Conservation (phyloP, 2,329 filamentous ascomycete species). For the Blastomyces emzantsi region DNA sequence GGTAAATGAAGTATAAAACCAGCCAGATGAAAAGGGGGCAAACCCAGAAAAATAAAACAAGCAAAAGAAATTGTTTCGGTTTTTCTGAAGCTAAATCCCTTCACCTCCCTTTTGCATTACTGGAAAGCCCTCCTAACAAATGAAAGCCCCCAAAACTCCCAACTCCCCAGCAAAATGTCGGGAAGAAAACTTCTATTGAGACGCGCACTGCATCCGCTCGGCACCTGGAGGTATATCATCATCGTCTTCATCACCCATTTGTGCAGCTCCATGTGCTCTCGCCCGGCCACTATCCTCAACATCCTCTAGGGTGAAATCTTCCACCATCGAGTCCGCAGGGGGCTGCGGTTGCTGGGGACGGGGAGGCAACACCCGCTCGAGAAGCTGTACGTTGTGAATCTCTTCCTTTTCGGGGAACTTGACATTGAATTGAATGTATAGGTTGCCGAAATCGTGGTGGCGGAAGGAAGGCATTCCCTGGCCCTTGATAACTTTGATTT, state of each 20-base stretch:
- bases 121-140: background rate
- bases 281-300: conserved; percentile 60
- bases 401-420: conserved; percentile 81
- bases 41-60: background rate
- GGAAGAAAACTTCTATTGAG: conserved; percentile 33
- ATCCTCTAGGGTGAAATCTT: conserved; percentile 79
- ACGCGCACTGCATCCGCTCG: conserved; percentile 45
- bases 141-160: background rate
- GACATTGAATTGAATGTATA: conserved; percentile 96
- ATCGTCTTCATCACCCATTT: conserved; percentile 64
- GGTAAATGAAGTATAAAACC: background rate
- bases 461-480: conserved; percentile 96
- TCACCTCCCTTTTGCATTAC: background rate
- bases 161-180: background rate
- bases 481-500: conserved; percentile 87
- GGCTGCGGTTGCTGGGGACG: conserved; percentile 57
- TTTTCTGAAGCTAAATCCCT: background rate
- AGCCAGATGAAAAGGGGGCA: no score
- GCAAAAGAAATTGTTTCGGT: background rate
- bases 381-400: conserved; percentile 61
- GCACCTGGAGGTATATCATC: conserved; percentile 40
- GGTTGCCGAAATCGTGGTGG: conserved; percentile 90
- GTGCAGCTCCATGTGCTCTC: conserved; percentile 58
- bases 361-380: conserved; percentile 77
- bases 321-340: conserved; percentile 79